Evolutionary conservation across 352 stramenopile species (phyloP).

Genomic region (Globisporangium alternatum): DNA sequence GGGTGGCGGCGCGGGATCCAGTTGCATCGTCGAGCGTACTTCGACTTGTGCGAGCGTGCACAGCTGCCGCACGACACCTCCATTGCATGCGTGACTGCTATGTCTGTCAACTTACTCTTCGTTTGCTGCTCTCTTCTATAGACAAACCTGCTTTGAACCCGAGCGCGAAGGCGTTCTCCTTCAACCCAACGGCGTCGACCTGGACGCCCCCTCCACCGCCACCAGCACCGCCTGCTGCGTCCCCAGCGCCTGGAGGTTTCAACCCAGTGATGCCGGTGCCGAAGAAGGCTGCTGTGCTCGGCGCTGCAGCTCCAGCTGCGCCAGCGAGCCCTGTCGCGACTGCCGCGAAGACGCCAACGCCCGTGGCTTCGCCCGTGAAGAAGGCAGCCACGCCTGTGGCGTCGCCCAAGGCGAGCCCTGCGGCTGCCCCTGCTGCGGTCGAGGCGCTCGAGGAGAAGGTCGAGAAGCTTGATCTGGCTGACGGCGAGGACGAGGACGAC

Average conservation of each 20-base stretch:
- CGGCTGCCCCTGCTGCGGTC: constrained; percentile 2
- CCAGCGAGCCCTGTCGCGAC: constrained; percentile 20
- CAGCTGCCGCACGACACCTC: no score
- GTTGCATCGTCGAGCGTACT: no score
- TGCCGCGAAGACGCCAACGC: constrained; percentile 14
- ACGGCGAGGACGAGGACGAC: constrained; percentile 49
- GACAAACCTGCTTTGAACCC: constrained; percentile 57
- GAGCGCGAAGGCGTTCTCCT: constrained; percentile 68
- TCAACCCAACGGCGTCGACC: constrained; percentile 63
- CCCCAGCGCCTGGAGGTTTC: constrained; percentile 38
- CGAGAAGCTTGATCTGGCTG: constrained; percentile 23
- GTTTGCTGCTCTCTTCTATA: constrained; percentile 8
- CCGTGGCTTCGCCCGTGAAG: constrained; percentile 21
- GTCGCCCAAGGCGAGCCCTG: constrained; percentile 23
- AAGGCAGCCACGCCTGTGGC: constrained; percentile 25
- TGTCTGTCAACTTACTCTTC: not conserved
- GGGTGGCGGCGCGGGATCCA: no score
- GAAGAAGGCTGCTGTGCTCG: constrained; percentile 53
- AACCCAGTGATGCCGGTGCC: constrained; percentile 70
- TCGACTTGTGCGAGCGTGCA: no score
- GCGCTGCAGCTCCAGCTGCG: constrained; percentile 12
- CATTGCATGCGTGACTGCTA: no score
- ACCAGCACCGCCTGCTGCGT: constrained; percentile 18
- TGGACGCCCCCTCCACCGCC: constrained; percentile 59
- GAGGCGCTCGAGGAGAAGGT: constrained; percentile 21